Conservation (phyloP, 176 grass and related monocot species). For the Tillandsia leiboldiana region DNA sequence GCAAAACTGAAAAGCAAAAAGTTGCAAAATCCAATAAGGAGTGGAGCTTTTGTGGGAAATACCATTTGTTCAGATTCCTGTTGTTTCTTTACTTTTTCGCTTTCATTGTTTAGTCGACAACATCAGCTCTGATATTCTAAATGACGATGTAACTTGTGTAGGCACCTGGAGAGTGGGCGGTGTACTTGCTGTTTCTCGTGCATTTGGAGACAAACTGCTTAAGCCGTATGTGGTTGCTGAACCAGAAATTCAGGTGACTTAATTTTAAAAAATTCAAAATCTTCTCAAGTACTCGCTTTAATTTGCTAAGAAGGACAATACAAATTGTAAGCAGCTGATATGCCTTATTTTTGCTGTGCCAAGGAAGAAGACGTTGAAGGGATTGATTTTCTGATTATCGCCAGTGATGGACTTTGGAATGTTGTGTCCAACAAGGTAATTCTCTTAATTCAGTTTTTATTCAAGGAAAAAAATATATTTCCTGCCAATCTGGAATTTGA, state of each 20-base stretch:
- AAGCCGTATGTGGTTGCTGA: conserved; percentile 40
- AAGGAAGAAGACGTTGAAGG: conserved; percentile 32
- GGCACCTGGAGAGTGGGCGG: conserved; percentile 42
- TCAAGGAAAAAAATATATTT: neutral
- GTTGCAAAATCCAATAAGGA: no score
- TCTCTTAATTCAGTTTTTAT: neutral
- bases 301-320: neutral
- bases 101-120: neutral
- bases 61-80: neutral
- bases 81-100: neutral
- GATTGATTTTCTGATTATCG: conserved; percentile 37
- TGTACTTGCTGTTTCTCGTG: conserved; percentile 40
- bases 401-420: conserved; percentile 46
- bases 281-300: neutral
- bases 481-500: neutral
- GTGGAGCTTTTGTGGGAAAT: no score
- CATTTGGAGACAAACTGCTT: conserved; percentile 36
- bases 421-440: conserved; percentile 35
- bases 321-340: neutral
- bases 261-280: neutral
- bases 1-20: no score
- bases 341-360: neutral
- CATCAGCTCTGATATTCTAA: neutral
- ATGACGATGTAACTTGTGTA: conserved; percentile 6
- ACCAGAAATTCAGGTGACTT: conserved; percentile 40